Base-by-base conservation (phyloP, 805 yeast genomes). In the Barnettozyma populi region DNA sequence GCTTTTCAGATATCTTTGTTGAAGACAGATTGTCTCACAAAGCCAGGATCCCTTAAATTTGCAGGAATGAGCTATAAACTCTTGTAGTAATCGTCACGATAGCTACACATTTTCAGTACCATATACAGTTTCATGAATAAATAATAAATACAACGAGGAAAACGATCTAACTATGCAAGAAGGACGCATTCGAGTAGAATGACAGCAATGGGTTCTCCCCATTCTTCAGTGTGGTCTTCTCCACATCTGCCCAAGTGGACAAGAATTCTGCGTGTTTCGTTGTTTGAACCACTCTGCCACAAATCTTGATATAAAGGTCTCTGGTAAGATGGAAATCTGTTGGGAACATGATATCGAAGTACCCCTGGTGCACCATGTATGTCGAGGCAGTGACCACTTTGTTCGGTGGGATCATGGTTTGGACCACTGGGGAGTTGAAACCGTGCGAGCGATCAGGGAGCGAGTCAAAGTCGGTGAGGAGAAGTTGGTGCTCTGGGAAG, bases 171-270 rank as follows among this genome's bases (percentile, higher is more conserved):
- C 49, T 53, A 41, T 52, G 72, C 69, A 81, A 70, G 53, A 86
- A 86, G 20, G 85, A 79, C 5, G 87, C 94, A 59, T 88, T 88
- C 32, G 74, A 70, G 61, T 88, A 88, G 50, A 87, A 75, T 44
- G 84, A 84, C 47, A 87, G 62, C 90, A 88, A 80, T 13, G 96
- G 95, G 56, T 85, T 86, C 56, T 87, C 95, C 0, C 96, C 95
- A 31, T 79, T 78, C 56, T 75, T 78, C 0, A 94, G 84, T 3
- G 80, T 74, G 2, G 95, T 85, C 11, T 70, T 74, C 4, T 79
- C 82, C 3, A 75, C 48, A 57, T 84, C 89, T 0, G 86, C 88
- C 92, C 92, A 86, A 41, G 74, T 72, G 49, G 70, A 73, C 53
- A 88, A 62, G 53, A 86, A 88, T 16, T 80, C 86, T 7, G 71